Evolutionary conservation across 2,329 filamentous ascomycete genomes (phyloP).

Genomic region (Claviceps paspali): DNA sequence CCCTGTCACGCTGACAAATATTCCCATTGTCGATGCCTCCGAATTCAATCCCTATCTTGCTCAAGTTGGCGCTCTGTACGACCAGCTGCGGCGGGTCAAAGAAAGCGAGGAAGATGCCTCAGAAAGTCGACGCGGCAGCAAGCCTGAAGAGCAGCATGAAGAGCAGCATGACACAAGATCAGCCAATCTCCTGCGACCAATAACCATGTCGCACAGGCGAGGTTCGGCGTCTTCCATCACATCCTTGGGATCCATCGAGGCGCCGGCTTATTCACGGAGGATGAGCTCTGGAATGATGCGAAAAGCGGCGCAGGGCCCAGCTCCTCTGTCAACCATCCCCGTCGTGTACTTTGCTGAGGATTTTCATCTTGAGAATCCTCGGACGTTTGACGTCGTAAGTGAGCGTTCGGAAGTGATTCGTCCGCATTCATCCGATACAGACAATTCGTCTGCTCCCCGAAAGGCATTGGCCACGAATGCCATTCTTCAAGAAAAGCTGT

Average conservation of each 20-base stretch:
- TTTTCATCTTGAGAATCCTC: conserved; percentile 89
- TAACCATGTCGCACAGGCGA: conserved; percentile 16
- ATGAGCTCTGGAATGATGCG: conserved; percentile 35
- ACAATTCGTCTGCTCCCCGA: conserved; percentile 51
- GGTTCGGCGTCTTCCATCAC: conserved; percentile 28
- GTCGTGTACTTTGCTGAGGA: conserved; percentile 87
- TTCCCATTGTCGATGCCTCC: conserved; percentile 62
- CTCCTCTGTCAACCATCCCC: conserved; percentile 83
- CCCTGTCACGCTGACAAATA: conserved; percentile 79
- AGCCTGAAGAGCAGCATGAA: conserved; percentile 29
- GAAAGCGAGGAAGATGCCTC: conserved; percentile 53
- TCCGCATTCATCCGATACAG: conserved; percentile 35
- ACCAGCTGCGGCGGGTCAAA: conserved; percentile 73
- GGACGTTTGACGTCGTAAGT: conserved; percentile 92
- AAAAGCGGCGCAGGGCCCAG: conserved; percentile 54
- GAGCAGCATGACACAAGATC: conserved; percentile 23
- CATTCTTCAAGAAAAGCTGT: conserved; percentile 93
- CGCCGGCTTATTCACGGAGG: conserved; percentile 26
- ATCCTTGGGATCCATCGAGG: conserved; percentile 35
- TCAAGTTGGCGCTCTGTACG: conserved; percentile 76
- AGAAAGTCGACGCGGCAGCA: conserved; percentile 25
- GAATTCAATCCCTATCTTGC: conserved; percentile 74
- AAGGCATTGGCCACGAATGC: conserved; percentile 92
- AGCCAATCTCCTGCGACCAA: conserved; percentile 33
- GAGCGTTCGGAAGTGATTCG: conserved; percentile 94